Conservation (phyloP, 2,329 filamentous ascomycete species). For the Hypoxylon sp. region DNA sequence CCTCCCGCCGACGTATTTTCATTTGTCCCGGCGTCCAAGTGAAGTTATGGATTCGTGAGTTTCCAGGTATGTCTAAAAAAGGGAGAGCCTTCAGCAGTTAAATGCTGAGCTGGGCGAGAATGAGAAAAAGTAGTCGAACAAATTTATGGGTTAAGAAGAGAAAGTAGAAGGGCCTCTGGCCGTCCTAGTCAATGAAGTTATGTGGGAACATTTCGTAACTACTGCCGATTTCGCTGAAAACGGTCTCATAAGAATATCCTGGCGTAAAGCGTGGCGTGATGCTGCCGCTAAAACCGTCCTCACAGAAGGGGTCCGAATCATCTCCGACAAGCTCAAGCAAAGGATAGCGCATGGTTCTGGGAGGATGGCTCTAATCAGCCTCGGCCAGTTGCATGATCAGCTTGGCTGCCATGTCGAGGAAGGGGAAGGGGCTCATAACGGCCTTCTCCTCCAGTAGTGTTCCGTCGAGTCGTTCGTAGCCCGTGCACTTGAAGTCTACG, state of each 20-base stretch:
- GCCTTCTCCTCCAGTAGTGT: slow-evolving; percentile 89
- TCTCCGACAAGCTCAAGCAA: slow-evolving; percentile 14
- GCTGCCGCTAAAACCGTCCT: not conserved
- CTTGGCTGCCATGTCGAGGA: slow-evolving; percentile 91
- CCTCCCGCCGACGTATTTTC: slow-evolving; percentile 18
- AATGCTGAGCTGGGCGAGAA: slow-evolving; percentile 12
- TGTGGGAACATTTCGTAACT: not conserved
- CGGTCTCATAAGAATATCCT: not conserved
- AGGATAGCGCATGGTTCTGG: slow-evolving; percentile 7
- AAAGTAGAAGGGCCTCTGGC: slow-evolving; percentile 7
- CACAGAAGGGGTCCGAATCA: not conserved
- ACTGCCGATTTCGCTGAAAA: not conserved
- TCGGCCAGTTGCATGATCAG: slow-evolving; percentile 94
- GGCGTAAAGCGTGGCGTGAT: not conserved
- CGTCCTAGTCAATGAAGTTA: not conserved
- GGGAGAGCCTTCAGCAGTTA: slow-evolving; percentile 1
- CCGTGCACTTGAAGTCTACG: slow-evolving; percentile 98
- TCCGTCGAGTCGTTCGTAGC: slow-evolving; percentile 85
- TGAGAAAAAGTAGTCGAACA: slow-evolving; percentile 12
- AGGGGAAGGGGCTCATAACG: slow-evolving; percentile 94
- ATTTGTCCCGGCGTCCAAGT: slow-evolving; percentile 22
- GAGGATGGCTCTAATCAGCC: slow-evolving; percentile 65
- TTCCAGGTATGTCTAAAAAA: slow-evolving; percentile 37
- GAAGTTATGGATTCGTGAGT: slow-evolving; percentile 31
- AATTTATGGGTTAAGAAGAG: slow-evolving; percentile 15